A percentile compares a stretch with the other conserved stretches of the same genome.
phyloP scores from a whole-genome alignment of 129 eudicot species.

The Centaurea solstitialis region DNA sequence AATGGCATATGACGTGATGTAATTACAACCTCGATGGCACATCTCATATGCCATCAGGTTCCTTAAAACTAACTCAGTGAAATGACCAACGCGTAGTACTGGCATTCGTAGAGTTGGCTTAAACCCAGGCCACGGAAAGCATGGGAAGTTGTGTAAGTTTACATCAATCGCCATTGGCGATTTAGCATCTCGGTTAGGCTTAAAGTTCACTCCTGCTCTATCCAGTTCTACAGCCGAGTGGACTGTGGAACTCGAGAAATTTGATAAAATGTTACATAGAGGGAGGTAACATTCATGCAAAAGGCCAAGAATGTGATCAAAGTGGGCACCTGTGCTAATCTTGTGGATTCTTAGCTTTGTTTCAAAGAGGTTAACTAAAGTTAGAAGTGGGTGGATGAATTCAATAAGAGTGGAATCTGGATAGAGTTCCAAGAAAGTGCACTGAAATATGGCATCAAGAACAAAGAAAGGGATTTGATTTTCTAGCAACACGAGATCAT shows the following conservation, averaged over 20 bases:
- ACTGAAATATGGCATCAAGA: constrained; percentile 1
- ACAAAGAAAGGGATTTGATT: constrained; percentile 21
- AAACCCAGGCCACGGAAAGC: background rate
- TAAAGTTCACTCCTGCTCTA: background rate
- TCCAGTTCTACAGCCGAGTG: constrained; percentile 4
- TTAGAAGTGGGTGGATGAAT: background rate
- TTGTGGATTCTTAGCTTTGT: background rate
- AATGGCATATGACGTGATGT: constrained; percentile 12
- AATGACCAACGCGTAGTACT: background rate
- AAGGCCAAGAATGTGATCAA: constrained; percentile 24
- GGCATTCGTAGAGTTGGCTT: background rate
- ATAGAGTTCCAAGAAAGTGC: background rate
- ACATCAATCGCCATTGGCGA: background rate
- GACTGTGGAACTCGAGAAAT: background rate
- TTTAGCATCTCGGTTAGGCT: background rate
- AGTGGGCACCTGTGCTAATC: background rate
- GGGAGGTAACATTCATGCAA: constrained; percentile 18
- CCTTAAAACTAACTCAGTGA: constrained; percentile 7
- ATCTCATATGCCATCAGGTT: constrained; percentile 19
- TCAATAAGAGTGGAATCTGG: background rate
- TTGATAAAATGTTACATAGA: background rate
- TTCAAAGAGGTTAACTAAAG: background rate
- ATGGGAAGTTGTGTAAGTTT: background rate
- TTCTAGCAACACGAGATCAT: constrained; percentile 14
- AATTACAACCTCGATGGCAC: background rate